Conservation (phyloP, 345 rosid genomes). For the Eucalyptus lansdowneana region DNA sequence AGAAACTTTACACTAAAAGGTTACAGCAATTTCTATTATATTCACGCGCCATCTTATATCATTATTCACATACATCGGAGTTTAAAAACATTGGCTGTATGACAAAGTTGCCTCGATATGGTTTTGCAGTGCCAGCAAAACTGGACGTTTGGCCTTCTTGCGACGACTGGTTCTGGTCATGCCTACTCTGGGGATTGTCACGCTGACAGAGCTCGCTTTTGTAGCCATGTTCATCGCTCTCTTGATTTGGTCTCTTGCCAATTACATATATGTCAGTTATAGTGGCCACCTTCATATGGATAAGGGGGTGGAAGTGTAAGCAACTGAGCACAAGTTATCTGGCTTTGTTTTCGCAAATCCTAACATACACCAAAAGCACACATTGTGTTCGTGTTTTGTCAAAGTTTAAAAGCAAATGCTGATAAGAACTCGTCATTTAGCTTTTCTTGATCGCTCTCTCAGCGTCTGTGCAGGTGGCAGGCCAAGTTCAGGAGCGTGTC, state of each 20-base stretch:
- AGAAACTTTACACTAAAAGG: neutral
- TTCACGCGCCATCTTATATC: neutral
- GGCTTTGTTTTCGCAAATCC: neutral
- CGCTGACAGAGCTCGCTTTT: conserved; percentile 21
- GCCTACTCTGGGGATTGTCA: conserved; percentile 33
- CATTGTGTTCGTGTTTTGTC: neutral
- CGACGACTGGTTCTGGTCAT: conserved; percentile 17
- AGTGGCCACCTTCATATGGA: conserved; percentile 17
- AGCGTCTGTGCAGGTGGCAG: conserved; percentile 9
- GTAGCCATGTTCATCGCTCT: conserved; percentile 15
- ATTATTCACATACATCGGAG: neutral
- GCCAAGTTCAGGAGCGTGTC: conserved; percentile 2
- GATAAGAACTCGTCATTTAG: neutral
- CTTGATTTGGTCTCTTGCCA: conserved; percentile 13
- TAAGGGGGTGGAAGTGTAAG: conserved; percentile 26
- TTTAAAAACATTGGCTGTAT: neutral
- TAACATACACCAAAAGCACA: neutral
- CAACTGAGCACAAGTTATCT: neutral
- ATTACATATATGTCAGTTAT: conserved; percentile 29
- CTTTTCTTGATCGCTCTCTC: neutral
- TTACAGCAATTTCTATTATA: neutral
- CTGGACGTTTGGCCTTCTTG: neutral
- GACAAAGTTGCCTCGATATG: neutral
- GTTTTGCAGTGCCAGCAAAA: neutral
- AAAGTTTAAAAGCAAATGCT: neutral